A percentile compares a stretch with the other conserved stretches of the same genome.
These are phyloP conservation scores for Reticulascus tulasneorum DNA, from an alignment of 2,329 filamentous ascomycete species.

Conservation along the genomic window DNA sequence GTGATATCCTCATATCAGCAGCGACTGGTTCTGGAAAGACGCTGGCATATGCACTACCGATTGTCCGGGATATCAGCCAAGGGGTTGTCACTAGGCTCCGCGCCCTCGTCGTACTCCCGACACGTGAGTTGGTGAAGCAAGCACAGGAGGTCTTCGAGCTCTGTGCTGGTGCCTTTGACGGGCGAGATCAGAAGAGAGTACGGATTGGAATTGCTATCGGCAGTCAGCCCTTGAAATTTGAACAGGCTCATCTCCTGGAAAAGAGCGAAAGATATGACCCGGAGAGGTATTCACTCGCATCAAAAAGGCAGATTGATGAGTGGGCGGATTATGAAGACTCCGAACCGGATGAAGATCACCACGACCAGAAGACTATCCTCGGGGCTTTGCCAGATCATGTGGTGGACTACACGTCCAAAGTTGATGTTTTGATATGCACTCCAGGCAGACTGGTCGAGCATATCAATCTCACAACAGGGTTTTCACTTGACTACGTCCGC, in stretches of 20 bases:
- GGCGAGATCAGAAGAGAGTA: slow-evolving; percentile 58
- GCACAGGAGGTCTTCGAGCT: slow-evolving; percentile 74
- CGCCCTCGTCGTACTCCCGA: slow-evolving; percentile 84
- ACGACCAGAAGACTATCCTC: slow-evolving; percentile 17
- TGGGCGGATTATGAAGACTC: slow-evolving; percentile 43
- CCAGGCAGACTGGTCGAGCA: slow-evolving; percentile 91
- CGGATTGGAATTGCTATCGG: slow-evolving; percentile 81
- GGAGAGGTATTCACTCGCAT: slow-evolving; percentile 45
- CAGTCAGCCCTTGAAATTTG: slow-evolving; percentile 67
- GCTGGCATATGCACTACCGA: slow-evolving; percentile 81
- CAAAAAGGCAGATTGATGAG: slow-evolving; percentile 32
- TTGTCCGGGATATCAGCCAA: slow-evolving; percentile 71
- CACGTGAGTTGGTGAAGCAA: slow-evolving; percentile 84
- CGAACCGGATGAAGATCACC: slow-evolving; percentile 38
- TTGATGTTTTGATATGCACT: slow-evolving; percentile 87
- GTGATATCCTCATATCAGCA: slow-evolving; percentile 86
- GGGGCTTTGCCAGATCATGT: slow-evolving; percentile 57
- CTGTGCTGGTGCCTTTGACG: slow-evolving; percentile 61
- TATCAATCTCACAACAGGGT: slow-evolving; percentile 76
- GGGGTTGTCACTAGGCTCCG: slow-evolving; percentile 63
- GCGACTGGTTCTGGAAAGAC: slow-evolving; percentile 97
- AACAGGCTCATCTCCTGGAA: slow-evolving; percentile 48
- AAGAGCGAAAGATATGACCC: slow-evolving; percentile 60
- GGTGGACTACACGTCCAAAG: slow-evolving; percentile 61
- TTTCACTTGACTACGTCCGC: slow-evolving; percentile 70